Evolutionary conservation across 192 early-diverging fungal genomes (phyloP), one percentile per base, ranked within the genome.

Genomic region (Rhizoclosmatium globosum): DNA sequence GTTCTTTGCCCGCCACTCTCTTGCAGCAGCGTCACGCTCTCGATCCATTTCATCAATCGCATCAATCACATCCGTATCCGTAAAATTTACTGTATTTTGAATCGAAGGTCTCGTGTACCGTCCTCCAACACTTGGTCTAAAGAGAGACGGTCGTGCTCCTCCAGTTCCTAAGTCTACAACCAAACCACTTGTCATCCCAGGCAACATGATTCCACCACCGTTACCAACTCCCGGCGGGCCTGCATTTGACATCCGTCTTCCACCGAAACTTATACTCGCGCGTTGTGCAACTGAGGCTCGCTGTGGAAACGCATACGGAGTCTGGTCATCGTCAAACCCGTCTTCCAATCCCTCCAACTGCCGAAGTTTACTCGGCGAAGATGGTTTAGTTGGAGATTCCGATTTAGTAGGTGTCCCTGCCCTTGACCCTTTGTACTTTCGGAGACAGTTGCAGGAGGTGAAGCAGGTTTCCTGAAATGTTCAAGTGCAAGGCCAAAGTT

Each of bases 21-120:
- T 62, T 62, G 60, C 60, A 7, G 7, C 21, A 0, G 6, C 38
- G 0, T 62, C 60, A 7, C 60, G 60, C 38, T 23, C 23, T 7
- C 60, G 60, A 19, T 62, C 60, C 60, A 62, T 31, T 31, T 62
- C 21, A 19, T 62, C 60, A 62, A 62, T 62, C 60, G 6, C 50
- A 13, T 53, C 50, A 53, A 53, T 13, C 31, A 31, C 31, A 31
- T 31, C 31, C 31, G 31, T 0, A 1, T 53, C 50, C 17, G 50
- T 53, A 0, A 53, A 17, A 53, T 53, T 53, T 0, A 31, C 31
- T 53, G 50, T 13, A 53, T 53, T 7, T 17, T 17, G 50, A 17
- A 17, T 13, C 9, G 17, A 13, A 17, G 50, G 50, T 53, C 50
- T 53, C 17, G 50, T 53, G 50, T 53, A 53, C 9, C 50, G 50